phyloP scores from a whole-genome alignment of 2,329 filamentous ascomycete genomes.

The Pestalotiopsis sp. region DNA sequence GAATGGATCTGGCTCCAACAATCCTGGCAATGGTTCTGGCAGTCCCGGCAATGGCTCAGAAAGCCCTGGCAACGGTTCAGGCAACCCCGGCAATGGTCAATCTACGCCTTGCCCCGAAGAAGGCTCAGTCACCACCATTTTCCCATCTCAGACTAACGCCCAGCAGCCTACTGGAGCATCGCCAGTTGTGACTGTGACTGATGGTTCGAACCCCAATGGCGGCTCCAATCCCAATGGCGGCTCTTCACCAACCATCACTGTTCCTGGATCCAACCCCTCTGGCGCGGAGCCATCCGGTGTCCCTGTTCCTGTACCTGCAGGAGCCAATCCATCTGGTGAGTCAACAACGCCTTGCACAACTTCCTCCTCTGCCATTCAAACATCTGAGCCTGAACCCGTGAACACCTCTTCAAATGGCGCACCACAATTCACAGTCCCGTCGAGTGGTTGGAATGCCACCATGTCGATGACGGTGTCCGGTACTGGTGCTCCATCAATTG shows the following conservation, averaged over 20 bases:
- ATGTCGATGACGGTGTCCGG: slow-evolving; percentile 21
- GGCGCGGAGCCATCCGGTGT: neutral
- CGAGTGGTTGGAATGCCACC: slow-evolving; percentile 33
- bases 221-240: neutral
- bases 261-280: slow-evolving; percentile 1
- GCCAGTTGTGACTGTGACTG: neutral
- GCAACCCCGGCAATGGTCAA: slow-evolving; percentile 16
- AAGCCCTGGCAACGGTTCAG: slow-evolving; percentile 14
- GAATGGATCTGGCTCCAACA: slow-evolving; percentile 3
- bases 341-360: slow-evolving; percentile 21
- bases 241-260: neutral
- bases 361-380: slow-evolving; percentile 19
- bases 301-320: neutral
- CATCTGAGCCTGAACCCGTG: slow-evolving; percentile 19
- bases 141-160: slow-evolving; percentile 3
- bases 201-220: neutral
- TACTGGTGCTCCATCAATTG: slow-evolving; percentile 1
- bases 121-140: slow-evolving; percentile 5
- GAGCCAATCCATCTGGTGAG: slow-evolving; percentile 8
- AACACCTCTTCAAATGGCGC: slow-evolving; percentile 21
- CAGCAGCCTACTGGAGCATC: slow-evolving; percentile 1
- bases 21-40: slow-evolving; percentile 14
- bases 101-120: slow-evolving; percentile 12
- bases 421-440: slow-evolving; percentile 29
- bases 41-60: slow-evolving; percentile 17